Evolutionary conservation across 2,329 filamentous ascomycete species (phyloP).

Genomic region (Biscogniauxia marginata): DNA sequence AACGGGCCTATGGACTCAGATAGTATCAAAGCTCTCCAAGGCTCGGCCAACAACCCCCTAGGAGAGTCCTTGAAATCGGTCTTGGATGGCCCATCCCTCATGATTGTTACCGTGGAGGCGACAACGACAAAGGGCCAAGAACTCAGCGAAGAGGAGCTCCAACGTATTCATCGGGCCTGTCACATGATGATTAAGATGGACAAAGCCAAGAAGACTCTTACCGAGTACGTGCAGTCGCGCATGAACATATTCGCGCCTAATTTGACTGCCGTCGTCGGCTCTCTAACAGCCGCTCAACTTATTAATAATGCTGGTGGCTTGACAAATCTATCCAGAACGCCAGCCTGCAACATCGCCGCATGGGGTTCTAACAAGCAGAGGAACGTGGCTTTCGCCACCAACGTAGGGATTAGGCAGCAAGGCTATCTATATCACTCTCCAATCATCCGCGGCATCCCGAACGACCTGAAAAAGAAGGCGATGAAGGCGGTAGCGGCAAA

Average conservation of each 20-base stretch:
- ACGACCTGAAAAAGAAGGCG: constrained; percentile 85
- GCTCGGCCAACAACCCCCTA: constrained; percentile 75
- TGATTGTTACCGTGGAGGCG: constrained; percentile 94
- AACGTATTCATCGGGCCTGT: constrained; percentile 73
- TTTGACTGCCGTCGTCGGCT: constrained; percentile 84
- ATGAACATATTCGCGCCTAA: constrained; percentile 98
- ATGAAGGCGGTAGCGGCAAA: constrained; percentile 95
- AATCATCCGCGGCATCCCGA: constrained; percentile 80
- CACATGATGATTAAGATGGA: constrained; percentile 87
- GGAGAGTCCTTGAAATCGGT: constrained; percentile 74
- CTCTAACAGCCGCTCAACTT: constrained; percentile 91
- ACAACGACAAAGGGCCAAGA: constrained; percentile 82
- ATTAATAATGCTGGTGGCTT: constrained; percentile 91
- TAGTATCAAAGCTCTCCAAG: constrained; percentile 76
- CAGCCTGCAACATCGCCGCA: constrained; percentile 87
- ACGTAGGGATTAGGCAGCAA: constrained; percentile 85
- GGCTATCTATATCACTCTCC: constrained; percentile 92
- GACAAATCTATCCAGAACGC: constrained; percentile 84
- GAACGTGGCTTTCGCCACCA: constrained; percentile 78
- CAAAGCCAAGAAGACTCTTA: constrained; percentile 80
- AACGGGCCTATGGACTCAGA: constrained; percentile 84
- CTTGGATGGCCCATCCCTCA: constrained; percentile 83
- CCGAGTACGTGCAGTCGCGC: constrained; percentile 92
- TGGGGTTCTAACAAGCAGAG: constrained; percentile 84
- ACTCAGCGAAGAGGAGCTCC: constrained; percentile 72